A percentile compares a stretch with the other conserved stretches of the same genome.
Conservation (phyloP, 805 yeast species). For the Ogataea nonfermentans region DNA sequence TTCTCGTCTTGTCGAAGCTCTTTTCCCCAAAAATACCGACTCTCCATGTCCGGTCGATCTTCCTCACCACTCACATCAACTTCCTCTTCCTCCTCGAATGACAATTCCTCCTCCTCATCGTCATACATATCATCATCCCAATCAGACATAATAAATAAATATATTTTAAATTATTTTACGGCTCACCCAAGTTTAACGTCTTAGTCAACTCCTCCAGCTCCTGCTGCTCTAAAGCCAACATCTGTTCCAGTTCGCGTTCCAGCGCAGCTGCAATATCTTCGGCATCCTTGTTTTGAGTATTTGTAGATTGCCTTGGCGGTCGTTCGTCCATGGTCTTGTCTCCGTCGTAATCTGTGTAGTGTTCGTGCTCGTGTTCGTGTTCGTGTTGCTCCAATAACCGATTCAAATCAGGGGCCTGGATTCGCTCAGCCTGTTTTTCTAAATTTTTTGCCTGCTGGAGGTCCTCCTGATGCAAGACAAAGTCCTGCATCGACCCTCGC, state of each 20-base stretch:
- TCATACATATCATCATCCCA: conserved; percentile 40
- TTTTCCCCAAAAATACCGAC: conserved; percentile 34
- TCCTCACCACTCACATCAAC: conserved; percentile 13
- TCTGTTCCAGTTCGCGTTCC: conserved; percentile 30
- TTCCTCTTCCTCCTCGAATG: conserved; percentile 32
- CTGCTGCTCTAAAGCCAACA: conserved; percentile 25
- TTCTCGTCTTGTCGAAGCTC: conserved; percentile 34
- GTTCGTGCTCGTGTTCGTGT: conserved; percentile 21
- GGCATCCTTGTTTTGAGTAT: too few relatives aligned
- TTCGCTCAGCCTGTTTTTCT: conserved; percentile 22
- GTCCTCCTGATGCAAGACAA: conserved; percentile 27
- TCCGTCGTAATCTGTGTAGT: conserved; percentile 31
- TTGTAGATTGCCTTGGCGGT: background rate
- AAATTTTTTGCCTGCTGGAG: conserved; percentile 10
- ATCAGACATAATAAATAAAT: conserved; percentile 32
- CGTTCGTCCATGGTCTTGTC: conserved; percentile 15
- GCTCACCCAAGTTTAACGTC: conserved; percentile 19
- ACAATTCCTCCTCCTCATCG: conserved; percentile 35
- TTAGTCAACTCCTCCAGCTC: conserved; percentile 33
- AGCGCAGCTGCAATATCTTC: conserved; percentile 4
- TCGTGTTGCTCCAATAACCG: conserved; percentile 12
- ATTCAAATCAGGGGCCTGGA: conserved; percentile 21
- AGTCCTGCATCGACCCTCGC: conserved; percentile 31
- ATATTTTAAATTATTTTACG: background rate
- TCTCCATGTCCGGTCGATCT: conserved; percentile 20